A percentile compares a stretch with the other conserved stretches of the same genome.
phyloP scores from a whole-genome alignment of 768 basidiomycete species.

The Termitomyces titanicus region DNA sequence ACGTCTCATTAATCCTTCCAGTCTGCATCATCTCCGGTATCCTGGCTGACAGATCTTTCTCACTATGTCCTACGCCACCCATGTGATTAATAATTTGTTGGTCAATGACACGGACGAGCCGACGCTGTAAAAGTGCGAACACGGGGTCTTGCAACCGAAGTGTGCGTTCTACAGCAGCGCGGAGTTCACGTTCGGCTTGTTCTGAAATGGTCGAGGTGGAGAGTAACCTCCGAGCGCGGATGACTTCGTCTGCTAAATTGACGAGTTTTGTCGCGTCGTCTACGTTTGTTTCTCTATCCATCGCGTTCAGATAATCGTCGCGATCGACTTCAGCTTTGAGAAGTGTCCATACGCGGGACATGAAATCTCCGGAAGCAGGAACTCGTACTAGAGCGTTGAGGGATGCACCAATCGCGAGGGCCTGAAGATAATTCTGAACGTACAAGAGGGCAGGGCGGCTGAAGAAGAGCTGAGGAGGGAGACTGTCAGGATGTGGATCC shows the following conservation, averaged over 20 bases:
- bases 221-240: slow-evolving; percentile 43
- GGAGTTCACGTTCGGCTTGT: slow-evolving; percentile 49
- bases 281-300: neutral
- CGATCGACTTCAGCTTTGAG: slow-evolving; percentile 53
- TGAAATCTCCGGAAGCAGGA: slow-evolving; percentile 34
- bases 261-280: slow-evolving; percentile 46
- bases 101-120: slow-evolving; percentile 44
- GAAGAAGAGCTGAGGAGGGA: slow-evolving; percentile 70
- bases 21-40: slow-evolving; percentile 33
- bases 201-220: slow-evolving; percentile 18
- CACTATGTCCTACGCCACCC: neutral
- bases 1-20: slow-evolving; percentile 21
- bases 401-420: slow-evolving; percentile 60
- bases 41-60: neutral
- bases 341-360: slow-evolving; percentile 61
- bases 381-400: slow-evolving; percentile 53
- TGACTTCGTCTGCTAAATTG: slow-evolving; percentile 72
- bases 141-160: slow-evolving; percentile 62
- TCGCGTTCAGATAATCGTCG: slow-evolving; percentile 13
- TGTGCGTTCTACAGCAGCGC: slow-evolving; percentile 60
- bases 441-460: slow-evolving; percentile 48
- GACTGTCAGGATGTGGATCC: slow-evolving; percentile 32
- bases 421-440: slow-evolving; percentile 69
- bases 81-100: slow-evolving; percentile 7
- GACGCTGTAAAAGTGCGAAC: slow-evolving; percentile 57